Base-by-base conservation (phyloP, 306 rosid species). In the Gastrolobium villosum region DNA sequence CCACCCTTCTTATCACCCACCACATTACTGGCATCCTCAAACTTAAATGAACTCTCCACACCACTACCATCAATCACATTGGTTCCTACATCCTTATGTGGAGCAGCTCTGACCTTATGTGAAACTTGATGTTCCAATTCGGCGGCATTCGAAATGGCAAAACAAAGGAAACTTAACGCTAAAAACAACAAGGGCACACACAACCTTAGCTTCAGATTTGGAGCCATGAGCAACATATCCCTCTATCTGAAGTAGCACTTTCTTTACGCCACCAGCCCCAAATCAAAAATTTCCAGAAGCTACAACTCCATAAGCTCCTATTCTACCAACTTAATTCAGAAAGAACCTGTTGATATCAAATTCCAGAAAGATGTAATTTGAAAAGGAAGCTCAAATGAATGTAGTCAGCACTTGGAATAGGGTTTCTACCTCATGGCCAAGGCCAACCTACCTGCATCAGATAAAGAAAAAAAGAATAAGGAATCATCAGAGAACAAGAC, bases 21-120 rank as follows among this genome's bases (percentile, higher is more conserved):
- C 81, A 67, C 80, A 81, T 57, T 52, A 75, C 72, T 80, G 7
- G 45, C 70, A 77, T 63, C 89, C 73, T 88, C 90, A 77, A 86
- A 74, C 65, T 59, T 78, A 50, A 87, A 65, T 37, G 88, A 68
- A 52, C 73, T 89, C 82, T 89, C 97, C 4, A 86, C 40, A 77
- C 97, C 99, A 34, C 89, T 75, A 40, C 98, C 99, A 88, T 91
- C 98, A 68, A 96, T 90, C 65, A 96, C 88, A 61, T 84, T 85
- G 13, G 83, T 87, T 78, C 90, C 88, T 44, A 94, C 86, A 80
- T 87, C 86, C 83, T 84, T 96, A 77, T 79, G 90, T 1, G 98
- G 96, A 53, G 98, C 90, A 78, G 88, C 53, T 84, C 84, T 91
- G 56, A 88, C 49, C 84, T 81, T 90, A 57, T 69, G 76, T 1